phyloP scores from a whole-genome alignment of 805 yeast genomes.

The Pichia sporocuriosa region DNA sequence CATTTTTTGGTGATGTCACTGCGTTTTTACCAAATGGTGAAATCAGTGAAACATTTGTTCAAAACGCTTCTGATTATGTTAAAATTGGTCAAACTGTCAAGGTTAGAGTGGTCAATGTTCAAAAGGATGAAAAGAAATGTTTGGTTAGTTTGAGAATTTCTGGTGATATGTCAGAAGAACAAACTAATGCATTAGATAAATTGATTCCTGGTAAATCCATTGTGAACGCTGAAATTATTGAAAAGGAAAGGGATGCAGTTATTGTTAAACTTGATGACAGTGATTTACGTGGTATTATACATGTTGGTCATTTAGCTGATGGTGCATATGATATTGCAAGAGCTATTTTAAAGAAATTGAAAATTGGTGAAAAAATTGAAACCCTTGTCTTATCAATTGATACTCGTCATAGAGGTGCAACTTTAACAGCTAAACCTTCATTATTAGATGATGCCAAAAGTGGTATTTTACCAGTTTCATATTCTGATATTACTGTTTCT shows the following conservation, averaged over 20 bases:
- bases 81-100: slow-evolving; percentile 77
- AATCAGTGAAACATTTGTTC: slow-evolving; percentile 82
- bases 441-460: slow-evolving; percentile 57
- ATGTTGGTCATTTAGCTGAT: slow-evolving; percentile 71
- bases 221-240: slow-evolving; percentile 54
- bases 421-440: slow-evolving; percentile 57
- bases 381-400: slow-evolving; percentile 67
- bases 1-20: slow-evolving; percentile 70
- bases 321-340: slow-evolving; percentile 69
- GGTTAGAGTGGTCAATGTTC: slow-evolving; percentile 58
- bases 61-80: slow-evolving; percentile 69
- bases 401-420: slow-evolving; percentile 50
- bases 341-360: slow-evolving; percentile 51
- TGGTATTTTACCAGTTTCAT: slow-evolving; percentile 48
- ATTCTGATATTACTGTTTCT: slow-evolving; percentile 50
- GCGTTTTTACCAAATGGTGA: slow-evolving; percentile 85
- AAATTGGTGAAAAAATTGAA: slow-evolving; percentile 53
- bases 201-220: slow-evolving; percentile 58
- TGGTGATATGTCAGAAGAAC: slow-evolving; percentile 41
- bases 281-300: slow-evolving; percentile 61
- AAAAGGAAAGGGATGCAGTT: slow-evolving; percentile 68
- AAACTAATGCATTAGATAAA: slow-evolving; percentile 37
- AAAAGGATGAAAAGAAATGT: slow-evolving; percentile 46
- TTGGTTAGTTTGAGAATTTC: slow-evolving; percentile 71
- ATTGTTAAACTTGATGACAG: slow-evolving; percentile 52